These are phyloP conservation scores for Fraxinus sp. DNA, from an alignment of 305 asterid species.

Conservation along the genomic window DNA sequence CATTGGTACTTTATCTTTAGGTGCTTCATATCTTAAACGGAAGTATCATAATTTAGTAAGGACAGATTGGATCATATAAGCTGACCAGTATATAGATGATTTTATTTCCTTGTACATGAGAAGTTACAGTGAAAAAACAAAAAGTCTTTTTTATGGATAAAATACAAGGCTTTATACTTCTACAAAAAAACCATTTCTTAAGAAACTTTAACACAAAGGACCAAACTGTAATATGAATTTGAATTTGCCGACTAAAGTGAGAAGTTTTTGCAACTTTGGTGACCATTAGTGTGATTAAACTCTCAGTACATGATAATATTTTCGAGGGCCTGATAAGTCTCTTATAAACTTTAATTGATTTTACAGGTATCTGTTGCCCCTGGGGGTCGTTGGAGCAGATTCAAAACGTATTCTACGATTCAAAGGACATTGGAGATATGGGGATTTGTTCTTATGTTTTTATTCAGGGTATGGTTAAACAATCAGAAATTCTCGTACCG, in stretches of 20 bases:
- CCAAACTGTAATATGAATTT: neutral
- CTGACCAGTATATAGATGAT: neutral
- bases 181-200: neutral
- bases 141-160: neutral
- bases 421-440: slow-evolving; percentile 96
- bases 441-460: slow-evolving; percentile 82
- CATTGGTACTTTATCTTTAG: neutral
- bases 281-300: neutral
- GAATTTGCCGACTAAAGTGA: neutral
- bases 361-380: slow-evolving; percentile 84
- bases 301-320: neutral
- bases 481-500: slow-evolving; percentile 80
- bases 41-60: neutral
- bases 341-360: neutral
- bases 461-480: slow-evolving; percentile 81
- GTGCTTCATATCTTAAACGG: neutral
- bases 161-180: neutral
- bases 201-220: neutral
- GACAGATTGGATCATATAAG: neutral
- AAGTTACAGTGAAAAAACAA: neutral
- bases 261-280: neutral
- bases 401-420: slow-evolving; percentile 87
- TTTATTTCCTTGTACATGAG: neutral
- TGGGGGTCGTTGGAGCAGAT: slow-evolving; percentile 96
- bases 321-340: neutral